These are phyloP conservation scores for Sonneratia caseolaris DNA, from an alignment of 345 rosid species.

Conservation along the genomic window DNA sequence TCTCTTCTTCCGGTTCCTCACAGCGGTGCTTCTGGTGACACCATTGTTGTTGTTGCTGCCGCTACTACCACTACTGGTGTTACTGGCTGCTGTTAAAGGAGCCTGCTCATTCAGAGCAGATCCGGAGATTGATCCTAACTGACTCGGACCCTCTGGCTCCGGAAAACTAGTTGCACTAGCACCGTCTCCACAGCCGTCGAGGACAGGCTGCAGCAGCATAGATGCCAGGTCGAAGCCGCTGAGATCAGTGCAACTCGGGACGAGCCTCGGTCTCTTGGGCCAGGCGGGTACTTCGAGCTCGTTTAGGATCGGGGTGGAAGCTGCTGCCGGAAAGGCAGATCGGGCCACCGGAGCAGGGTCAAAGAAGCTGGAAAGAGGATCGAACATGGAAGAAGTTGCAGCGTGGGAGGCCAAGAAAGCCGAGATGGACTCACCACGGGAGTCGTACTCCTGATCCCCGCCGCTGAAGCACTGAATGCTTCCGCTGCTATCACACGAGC, in stretches of 20 bases:
- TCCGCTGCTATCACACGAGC: conserved; percentile 63
- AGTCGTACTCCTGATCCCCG: conserved; percentile 64
- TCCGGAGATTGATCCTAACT: no score
- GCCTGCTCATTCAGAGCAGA: not conserved
- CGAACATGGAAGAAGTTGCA: conserved; percentile 23
- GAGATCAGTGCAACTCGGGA: conserved; percentile 41
- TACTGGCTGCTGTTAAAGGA: not conserved
- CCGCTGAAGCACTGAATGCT: conserved; percentile 46
- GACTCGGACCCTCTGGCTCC: no score
- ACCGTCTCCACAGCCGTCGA: not conserved
- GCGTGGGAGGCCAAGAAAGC: conserved; percentile 5
- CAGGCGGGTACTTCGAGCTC: conserved; percentile 34
- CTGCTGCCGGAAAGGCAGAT: conserved; percentile 4
- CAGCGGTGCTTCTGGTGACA: conserved; percentile 13
- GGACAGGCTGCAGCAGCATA: conserved; percentile 20
- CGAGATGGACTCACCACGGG: conserved; percentile 30
- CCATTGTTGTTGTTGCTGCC: conserved; percentile 16
- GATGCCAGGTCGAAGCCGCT: conserved; percentile 19
- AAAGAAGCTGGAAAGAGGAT: conserved; percentile 41
- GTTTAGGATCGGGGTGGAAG: conserved; percentile 28
- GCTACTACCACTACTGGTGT: no score
- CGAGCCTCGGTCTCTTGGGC: conserved; percentile 21
- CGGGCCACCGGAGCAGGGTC: conserved; percentile 21
- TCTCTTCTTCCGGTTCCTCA: conserved; percentile 69
- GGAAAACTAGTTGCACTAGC: no score